Evolutionary conservation across 192 early-diverging fungal genomes (phyloP), one percentile per base, ranked within the genome.

Genomic region (Entomortierella lignicola): DNA sequence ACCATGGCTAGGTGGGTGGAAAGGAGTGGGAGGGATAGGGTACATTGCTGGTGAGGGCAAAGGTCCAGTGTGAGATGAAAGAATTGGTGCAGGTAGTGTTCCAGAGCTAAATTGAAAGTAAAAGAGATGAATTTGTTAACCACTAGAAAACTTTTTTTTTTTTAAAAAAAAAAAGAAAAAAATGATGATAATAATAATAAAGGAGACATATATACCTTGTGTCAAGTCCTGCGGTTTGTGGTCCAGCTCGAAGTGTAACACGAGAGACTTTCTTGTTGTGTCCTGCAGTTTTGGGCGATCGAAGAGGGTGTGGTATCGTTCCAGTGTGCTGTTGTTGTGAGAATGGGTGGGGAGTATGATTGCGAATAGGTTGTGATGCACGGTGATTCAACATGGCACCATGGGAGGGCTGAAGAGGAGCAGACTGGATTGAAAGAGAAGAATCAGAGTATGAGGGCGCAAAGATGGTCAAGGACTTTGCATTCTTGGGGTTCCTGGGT

Each of bases 371-470:
- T 27, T 72, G 63, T 26, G 72, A 71, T 17, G 81, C 71, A 23
- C 71, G 70, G 17, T 66, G 81, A 63, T 48, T 75, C 72, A 59
- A 68, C 83, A 68, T 77, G 50, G 61, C 64, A 47, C 53, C 69
- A 29, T 70, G 81, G 0, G 84, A 83, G 12, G 85, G 79, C 27
- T 82, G 82, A 21, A 87, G 60, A 17, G 85, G 85, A 18, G 85
- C 85, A 32, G 85, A 85, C 32, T 79, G 80, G 15, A 87, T 83
- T 10, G 77, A 81, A 8, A 80, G 52, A 4, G 74, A 60, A 7
- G 82, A 77, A n/a, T 86, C 83, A 20, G 69, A 68, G 43, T 87
- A 87, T 0, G 85, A 81, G n/a, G 85, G 85, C 18, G 86, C 75
- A 72, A 72, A 83, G 37, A 87, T 87, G 8, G 86, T 85, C 37